Base-by-base conservation (phyloP, 371 early-diverging fungal genomes). In the Mortierella sp. region DNA sequence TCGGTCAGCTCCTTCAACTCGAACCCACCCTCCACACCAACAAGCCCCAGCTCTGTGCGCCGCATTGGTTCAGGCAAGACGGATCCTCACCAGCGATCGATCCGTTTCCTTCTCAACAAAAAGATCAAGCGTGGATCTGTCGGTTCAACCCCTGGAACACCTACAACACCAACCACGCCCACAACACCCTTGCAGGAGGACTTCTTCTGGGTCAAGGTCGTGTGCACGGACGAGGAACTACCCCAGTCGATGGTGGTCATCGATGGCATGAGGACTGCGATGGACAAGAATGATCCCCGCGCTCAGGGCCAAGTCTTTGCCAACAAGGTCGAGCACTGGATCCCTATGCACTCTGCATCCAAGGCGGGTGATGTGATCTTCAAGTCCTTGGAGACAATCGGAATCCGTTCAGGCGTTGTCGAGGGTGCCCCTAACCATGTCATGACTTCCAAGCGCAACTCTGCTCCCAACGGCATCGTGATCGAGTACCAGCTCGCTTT, bases 31-130 rank as follows among this genome's bases (percentile, higher is more conserved):
- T 16, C 22, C 66, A 11, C 53, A 7, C 41, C 73, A 0, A 43
- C 48, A 14, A 66, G 37, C 19, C 67, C 52, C 31, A 76, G n/a
- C n/a, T n/a, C 84, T 34, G 40, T 77, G 4, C 75, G 79, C 2
- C 69, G 84, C 4, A 83, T 58, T 37, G 66, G 76, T 0, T 79
- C 79, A 2, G 68, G 73, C 13, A 74, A 63, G 34, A 2, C 74
- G 4, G 84, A 83, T 5, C 74, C 69, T 9, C 76, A 78, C 29
- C 79, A 72, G 14, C 78, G 78, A 0, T 83, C 84, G 11, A 90
- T 91, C 22, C 87, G 91, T 31, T 91, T 91, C 52, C 81, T 89
- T 41, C 79, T 91, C 61, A 90, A 90, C 75, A 90, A 90, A 41
- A 87, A 90, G 64, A 91, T 92, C 68, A 79, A 79, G n/a, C 75